Evolutionary conservation across 2,329 filamentous ascomycete genomes (phyloP).

Genomic region (Orbilia blumenaviensis): DNA sequence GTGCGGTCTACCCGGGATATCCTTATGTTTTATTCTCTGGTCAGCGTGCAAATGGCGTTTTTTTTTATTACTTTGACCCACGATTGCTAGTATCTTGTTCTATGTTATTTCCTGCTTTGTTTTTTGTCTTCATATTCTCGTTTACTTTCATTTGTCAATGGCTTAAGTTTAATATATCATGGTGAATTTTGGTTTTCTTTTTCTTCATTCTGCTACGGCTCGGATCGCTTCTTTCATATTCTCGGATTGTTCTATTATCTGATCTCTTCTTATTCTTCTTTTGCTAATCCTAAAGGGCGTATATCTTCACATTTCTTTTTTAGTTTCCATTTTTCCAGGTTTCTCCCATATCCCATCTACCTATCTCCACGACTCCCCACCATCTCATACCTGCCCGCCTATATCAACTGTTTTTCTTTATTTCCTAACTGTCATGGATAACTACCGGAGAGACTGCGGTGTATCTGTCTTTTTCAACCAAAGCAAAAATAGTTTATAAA

Average conservation of each 20-base stretch:
- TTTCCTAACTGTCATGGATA: not conserved
- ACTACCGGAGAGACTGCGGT: not conserved
- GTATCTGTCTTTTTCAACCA: conserved; percentile 10
- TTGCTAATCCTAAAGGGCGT: conserved; percentile 5
- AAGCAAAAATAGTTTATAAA: conserved; percentile 1
- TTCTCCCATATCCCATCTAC: no score
- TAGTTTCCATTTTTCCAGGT: not conserved
- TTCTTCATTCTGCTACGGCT: conserved; percentile 4
- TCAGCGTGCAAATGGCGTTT: conserved; percentile 48
- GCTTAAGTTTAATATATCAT: conserved; percentile 11
- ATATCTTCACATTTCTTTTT: not conserved
- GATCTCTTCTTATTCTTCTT: not conserved
- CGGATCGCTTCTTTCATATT: conserved; percentile 2
- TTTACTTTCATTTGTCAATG: conserved; percentile 2
- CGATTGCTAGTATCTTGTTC: no score
- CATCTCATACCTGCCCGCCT: no score
- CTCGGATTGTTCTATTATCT: not conserved
- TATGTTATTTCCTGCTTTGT: not conserved
- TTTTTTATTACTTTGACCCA: conserved; percentile 12
- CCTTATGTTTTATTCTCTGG: conserved; percentile 12
- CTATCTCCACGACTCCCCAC: no score
- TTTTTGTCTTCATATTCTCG: not conserved
- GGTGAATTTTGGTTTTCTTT: not conserved
- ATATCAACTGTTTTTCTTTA: not conserved
- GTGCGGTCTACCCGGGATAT: not conserved